Conservation (phyloP, 2,329 filamentous ascomycete genomes). For the Fusarium staphyleae region DNA sequence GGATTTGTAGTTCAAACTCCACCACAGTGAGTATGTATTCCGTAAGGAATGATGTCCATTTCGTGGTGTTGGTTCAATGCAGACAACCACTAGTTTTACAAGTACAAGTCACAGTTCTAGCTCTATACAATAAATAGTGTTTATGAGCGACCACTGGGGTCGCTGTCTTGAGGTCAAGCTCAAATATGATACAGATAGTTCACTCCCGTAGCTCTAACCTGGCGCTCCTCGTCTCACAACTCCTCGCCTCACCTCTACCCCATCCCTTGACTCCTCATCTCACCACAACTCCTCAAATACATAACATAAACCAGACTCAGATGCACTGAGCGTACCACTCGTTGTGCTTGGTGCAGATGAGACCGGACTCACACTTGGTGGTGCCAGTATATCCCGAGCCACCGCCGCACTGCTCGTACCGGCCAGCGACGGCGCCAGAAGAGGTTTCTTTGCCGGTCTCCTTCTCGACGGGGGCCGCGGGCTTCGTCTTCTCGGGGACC, state of each 20-base stretch:
- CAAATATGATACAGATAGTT: constrained; percentile 15
- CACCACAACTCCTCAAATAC: background rate
- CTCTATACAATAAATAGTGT: background rate
- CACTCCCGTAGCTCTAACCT: background rate
- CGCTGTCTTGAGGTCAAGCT: background rate
- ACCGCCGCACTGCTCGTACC: constrained; percentile 38
- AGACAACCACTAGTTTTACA: too few relatives aligned
- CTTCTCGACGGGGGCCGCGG: background rate
- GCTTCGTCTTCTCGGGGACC: background rate
- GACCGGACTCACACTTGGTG: constrained; percentile 32
- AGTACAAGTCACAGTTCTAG: too few relatives aligned
- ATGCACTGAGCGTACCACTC: constrained; percentile 43
- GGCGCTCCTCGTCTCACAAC: too few relatives aligned
- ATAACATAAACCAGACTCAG: too few relatives aligned
- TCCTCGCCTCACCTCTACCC: too few relatives aligned
- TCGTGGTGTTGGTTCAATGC: too few relatives aligned
- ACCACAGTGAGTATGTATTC: too few relatives aligned
- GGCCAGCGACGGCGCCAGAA: background rate
- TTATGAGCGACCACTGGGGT: constrained; percentile 6
- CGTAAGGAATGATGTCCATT: too few relatives aligned
- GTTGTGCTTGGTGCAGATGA: constrained; percentile 34
- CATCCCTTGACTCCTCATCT: background rate
- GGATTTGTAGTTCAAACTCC: too few relatives aligned
- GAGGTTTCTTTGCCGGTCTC: background rate
- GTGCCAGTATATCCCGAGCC: constrained; percentile 32